Percentiles rank a stretch among this genome's conserved stretches.
These are phyloP conservation scores for Gelatoporia subvermispora DNA, from an alignment of 768 basidiomycete genomes.

Conservation along the genomic window DNA sequence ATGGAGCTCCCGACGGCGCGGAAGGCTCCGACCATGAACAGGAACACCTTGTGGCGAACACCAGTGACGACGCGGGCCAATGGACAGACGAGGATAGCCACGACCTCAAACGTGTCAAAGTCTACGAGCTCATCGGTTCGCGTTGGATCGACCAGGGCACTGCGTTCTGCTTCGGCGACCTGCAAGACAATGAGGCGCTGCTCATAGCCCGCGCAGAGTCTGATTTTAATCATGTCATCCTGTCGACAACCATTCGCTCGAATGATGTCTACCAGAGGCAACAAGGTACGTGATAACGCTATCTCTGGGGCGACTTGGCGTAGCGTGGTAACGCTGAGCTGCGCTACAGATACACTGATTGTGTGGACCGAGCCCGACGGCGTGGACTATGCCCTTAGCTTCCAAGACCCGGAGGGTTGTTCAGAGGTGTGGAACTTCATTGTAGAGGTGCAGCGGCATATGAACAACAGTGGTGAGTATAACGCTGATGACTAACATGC, in stretches of 20 bases:
- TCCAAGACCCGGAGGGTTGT: conserved; percentile 94
- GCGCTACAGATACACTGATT: conserved; percentile 80
- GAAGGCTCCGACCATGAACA: neutral
- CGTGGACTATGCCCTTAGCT: conserved; percentile 93
- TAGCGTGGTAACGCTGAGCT: neutral
- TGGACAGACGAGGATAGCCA: conserved; percentile 58
- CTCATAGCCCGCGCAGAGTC: conserved; percentile 82
- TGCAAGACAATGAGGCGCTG: conserved; percentile 72
- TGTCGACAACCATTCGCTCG: conserved; percentile 74
- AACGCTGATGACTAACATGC: conserved; percentile 4
- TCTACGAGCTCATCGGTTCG: conserved; percentile 89
- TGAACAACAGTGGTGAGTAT: conserved; percentile 57
- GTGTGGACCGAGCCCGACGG: conserved; percentile 98
- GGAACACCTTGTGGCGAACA: conserved; percentile 21
- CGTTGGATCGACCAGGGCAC: conserved; percentile 97
- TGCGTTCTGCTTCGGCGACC: conserved; percentile 91
- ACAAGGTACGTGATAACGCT: conserved; percentile 54
- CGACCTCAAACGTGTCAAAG: conserved; percentile 90
- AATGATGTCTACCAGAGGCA: conserved; percentile 85
- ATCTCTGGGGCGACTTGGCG: conserved; percentile 3
- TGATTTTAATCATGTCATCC: conserved; percentile 65
- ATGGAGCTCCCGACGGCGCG: neutral
- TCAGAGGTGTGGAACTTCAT: conserved; percentile 98
- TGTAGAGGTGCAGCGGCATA: conserved; percentile 81
- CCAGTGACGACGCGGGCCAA: conserved; percentile 55